Evolutionary conservation across 2,329 filamentous ascomycete genomes (phyloP).

Genomic region (Bipolaris zeicola): DNA sequence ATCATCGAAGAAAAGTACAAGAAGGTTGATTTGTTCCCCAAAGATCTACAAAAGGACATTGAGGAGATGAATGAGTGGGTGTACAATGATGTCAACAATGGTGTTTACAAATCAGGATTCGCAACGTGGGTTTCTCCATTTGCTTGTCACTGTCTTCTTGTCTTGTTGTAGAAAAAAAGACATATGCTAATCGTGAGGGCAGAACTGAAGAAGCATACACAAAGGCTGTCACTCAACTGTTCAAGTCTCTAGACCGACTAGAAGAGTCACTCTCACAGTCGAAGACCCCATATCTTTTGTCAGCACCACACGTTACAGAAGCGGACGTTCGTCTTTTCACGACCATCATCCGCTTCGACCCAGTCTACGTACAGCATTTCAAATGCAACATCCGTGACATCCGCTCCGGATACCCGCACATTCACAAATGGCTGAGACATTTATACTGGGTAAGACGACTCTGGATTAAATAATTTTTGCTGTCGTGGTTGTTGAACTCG

Average conservation of each 20-base stretch:
- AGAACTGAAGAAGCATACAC: conserved; percentile 57
- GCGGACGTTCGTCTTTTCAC: conserved; percentile 59
- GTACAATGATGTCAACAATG: conserved; percentile 60
- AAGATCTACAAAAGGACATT: conserved; percentile 52
- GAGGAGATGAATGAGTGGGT: conserved; percentile 59
- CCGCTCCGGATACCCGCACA: conserved; percentile 76
- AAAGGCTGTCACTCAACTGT: conserved; percentile 53
- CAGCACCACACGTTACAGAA: conserved; percentile 53
- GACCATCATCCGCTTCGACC: conserved; percentile 67
- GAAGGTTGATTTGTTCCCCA: conserved; percentile 53
- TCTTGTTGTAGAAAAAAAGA: not conserved
- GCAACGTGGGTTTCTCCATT: conserved; percentile 49
- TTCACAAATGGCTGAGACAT: conserved; percentile 81
- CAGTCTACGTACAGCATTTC: conserved; percentile 64
- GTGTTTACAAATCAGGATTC: conserved; percentile 59
- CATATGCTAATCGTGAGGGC: not conserved
- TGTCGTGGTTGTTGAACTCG: not conserved
- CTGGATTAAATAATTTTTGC: not conserved
- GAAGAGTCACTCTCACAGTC: conserved; percentile 51
- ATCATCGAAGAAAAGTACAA: conserved; percentile 53
- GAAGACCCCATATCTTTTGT: conserved; percentile 55
- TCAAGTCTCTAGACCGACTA: conserved; percentile 55
- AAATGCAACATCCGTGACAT: conserved; percentile 87
- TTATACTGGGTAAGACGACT: conserved; percentile 70
- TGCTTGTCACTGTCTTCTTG: not conserved